Percentiles rank a stretch among this genome's conserved stretches.
Conservation (phyloP, 805 yeast species). For the Metschnikowia proteae region DNA sequence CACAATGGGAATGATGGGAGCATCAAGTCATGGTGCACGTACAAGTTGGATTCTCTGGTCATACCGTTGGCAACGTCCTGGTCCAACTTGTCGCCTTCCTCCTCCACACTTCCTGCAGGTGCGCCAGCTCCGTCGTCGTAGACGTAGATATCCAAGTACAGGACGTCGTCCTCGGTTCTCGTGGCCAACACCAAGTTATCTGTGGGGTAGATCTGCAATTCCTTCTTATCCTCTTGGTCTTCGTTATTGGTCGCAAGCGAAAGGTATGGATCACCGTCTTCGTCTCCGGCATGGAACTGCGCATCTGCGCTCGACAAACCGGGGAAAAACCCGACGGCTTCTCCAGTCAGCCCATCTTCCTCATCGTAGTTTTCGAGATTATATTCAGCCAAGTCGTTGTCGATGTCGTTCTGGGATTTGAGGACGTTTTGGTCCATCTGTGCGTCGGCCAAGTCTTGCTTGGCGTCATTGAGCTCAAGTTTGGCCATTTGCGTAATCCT, state of each 20-base stretch:
- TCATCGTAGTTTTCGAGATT: slow-evolving; percentile 81
- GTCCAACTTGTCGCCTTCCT: slow-evolving; percentile 62
- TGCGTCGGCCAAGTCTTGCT: slow-evolving; percentile 55
- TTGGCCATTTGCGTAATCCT: slow-evolving; percentile 84
- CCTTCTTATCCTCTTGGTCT: slow-evolving; percentile 70
- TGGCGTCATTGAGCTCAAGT: slow-evolving; percentile 74
- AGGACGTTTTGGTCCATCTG: slow-evolving; percentile 22
- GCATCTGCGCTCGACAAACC: slow-evolving; percentile 57
- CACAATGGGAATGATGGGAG: slow-evolving; percentile 95
- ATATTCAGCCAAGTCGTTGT: slow-evolving; percentile 85
- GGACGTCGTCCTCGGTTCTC: slow-evolving; percentile 93
- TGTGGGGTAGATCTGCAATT: slow-evolving; percentile 80
- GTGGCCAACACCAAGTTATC: slow-evolving; percentile 89
- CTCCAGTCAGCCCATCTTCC: slow-evolving; percentile 51
- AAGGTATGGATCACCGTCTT: slow-evolving; percentile 52
- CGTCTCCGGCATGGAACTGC: slow-evolving; percentile 41
- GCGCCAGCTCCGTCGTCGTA: slow-evolving; percentile 93
- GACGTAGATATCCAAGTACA: slow-evolving; percentile 87
- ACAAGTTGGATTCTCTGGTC: slow-evolving; percentile 69
- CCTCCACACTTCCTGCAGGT: slow-evolving; percentile 62
- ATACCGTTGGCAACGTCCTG: slow-evolving; percentile 73
- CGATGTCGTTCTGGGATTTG: slow-evolving; percentile 56
- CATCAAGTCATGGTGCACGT: slow-evolving; percentile 96
- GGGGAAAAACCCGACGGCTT: slow-evolving; percentile 62
- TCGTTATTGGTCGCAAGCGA: slow-evolving; percentile 63